phyloP scores from a whole-genome alignment of 345 rosid genomes.

The Citropsis articulata region DNA sequence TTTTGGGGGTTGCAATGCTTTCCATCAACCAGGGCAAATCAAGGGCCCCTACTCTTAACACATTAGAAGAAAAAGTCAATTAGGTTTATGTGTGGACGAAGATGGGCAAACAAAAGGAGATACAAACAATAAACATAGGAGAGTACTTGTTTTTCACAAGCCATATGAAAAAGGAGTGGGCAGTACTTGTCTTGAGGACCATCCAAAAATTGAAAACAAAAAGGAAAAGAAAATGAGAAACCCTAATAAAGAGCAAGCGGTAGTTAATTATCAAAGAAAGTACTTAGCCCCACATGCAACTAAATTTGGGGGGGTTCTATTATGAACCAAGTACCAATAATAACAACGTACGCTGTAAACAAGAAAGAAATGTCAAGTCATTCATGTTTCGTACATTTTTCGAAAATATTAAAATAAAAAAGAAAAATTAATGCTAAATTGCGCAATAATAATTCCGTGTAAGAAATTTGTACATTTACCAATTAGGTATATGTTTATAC shows the following conservation, averaged over 20 bases:
- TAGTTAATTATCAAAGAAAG: constrained; percentile 17
- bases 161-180: neutral
- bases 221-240: neutral
- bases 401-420: neutral
- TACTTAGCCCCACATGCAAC: constrained; percentile 11
- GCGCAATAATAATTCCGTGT: neutral
- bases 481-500: neutral
- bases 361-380: constrained; percentile 3
- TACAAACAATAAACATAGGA: constrained; percentile 17
- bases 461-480: neutral
- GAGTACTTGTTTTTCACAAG: constrained; percentile 5
- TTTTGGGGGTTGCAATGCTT: constrained; percentile 14
- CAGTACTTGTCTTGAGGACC: constrained; percentile 19
- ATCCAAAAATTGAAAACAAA: neutral
- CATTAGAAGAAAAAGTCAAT: constrained; percentile 15
- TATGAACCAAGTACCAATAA: neutral
- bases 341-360: neutral
- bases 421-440: neutral
- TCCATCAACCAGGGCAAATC: constrained; percentile 7
- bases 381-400: neutral
- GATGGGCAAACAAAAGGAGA: constrained; percentile 17
- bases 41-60: constrained; percentile 17
- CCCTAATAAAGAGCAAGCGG: neutral
- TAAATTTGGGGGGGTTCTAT: constrained; percentile 10
- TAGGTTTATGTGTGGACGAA: constrained; percentile 20